Evolutionary conservation across 179 eudicot genomes (phyloP), one percentile per base, ranked within the genome.

Genomic region (Camellia oleifera): DNA sequence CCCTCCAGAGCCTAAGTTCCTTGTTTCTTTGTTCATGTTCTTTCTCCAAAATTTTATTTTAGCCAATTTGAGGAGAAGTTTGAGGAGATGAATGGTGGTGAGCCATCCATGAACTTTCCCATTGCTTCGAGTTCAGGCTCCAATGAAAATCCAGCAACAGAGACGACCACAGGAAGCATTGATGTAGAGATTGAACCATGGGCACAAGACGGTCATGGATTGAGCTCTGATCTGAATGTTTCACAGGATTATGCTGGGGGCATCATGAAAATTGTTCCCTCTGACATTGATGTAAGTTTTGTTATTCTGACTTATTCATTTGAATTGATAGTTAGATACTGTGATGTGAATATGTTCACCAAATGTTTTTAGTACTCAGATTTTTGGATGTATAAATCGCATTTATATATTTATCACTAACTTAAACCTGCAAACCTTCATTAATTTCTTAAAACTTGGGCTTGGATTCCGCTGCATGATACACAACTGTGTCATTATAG

Each of bases 41-140:
- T n/a, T 79, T 3, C 9, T 74, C 53, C 56, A 46, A 20, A 62
- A 10, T 56, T 48, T 74, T 76, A 40, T 53, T 78, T 63, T 80
- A 95, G 99, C 87, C 98, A 95, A 89, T 94, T 95, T 84, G 95
- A 91, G 88, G 99, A 94, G 86, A 94, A 93, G 87, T 94, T 95
- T 81, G 99, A 95, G 85, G 97, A 92, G 82, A 85, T 85, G 80
- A 84, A 88, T 84, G 88, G 88, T 69, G 88, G 72, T 62, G 92
- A 90, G 69, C 89, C 89, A 77, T 82, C 88, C 50, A 74, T 80
- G 81, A 84, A 75, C 77, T 54, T 81, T 56, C 93, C 93, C 52
- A 71, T 79, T 63, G 84, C 85, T 78, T 88, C 90, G 57, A 88
- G 91, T 79, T 83, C 94, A 44, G 88, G 87, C 26, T 84, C 88